Conservation (phyloP, 495 filamentous ascomycete genomes). For the Neohortaea acidophila region DNA sequence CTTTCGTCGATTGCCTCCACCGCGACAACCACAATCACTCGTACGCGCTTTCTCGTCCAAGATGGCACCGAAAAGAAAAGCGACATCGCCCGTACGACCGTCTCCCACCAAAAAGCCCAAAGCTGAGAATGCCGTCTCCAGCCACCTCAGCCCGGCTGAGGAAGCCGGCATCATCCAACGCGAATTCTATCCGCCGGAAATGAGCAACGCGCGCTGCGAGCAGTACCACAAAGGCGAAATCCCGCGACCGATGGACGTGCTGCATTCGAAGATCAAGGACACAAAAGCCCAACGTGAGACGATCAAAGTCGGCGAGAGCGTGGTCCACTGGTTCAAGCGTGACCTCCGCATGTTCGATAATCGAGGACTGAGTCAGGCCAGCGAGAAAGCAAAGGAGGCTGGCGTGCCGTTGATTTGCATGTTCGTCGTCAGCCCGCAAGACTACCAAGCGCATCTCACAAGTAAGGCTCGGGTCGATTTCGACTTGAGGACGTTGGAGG, state of each 20-base stretch:
- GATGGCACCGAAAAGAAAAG: constrained; percentile 6
- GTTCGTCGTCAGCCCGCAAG: constrained; percentile 73
- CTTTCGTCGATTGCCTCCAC: too few relatives aligned
- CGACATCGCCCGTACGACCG: constrained; percentile 5
- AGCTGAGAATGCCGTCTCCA: not conserved
- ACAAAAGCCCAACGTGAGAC: constrained; percentile 19
- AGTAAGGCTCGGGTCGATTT: constrained; percentile 66
- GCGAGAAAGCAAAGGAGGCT: constrained; percentile 45
- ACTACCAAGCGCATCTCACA: constrained; percentile 67
- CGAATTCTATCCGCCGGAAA: constrained; percentile 71
- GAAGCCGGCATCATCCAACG: constrained; percentile 29
- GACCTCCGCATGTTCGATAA: constrained; percentile 68
- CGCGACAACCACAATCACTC: not conserved
- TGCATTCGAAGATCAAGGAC: constrained; percentile 18
- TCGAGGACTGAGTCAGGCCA: constrained; percentile 51
- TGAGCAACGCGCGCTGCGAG: constrained; percentile 58
- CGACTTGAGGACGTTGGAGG: constrained; percentile 49
- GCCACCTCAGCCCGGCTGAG: not conserved
- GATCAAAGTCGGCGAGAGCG: constrained; percentile 41
- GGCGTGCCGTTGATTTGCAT: constrained; percentile 56
- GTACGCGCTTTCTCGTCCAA: not conserved
- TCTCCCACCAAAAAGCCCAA: constrained; percentile 1
- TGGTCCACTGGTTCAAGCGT: constrained; percentile 86
- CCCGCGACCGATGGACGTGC: constrained; percentile 46
- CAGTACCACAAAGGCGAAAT: constrained; percentile 54